Conservation (phyloP, 2,329 filamentous ascomycete genomes). For the Aspergillus sp. region DNA sequence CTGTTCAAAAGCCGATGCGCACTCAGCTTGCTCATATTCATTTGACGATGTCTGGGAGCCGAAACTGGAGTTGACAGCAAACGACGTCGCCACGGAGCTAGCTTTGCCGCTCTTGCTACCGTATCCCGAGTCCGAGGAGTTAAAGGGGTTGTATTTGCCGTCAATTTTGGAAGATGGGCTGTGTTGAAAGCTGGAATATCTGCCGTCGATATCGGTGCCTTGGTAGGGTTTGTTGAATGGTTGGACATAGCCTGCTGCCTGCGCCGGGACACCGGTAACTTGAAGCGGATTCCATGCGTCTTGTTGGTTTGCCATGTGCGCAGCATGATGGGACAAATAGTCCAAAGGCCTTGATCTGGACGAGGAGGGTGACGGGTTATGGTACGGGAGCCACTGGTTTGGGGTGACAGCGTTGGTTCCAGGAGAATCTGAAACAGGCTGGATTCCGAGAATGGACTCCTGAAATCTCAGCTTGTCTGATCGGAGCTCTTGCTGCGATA, state of each 20-base stretch:
- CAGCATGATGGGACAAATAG: constrained; percentile 12
- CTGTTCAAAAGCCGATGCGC: constrained; percentile 12
- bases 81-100: constrained; percentile 20
- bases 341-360: constrained; percentile 12
- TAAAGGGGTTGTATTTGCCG: constrained; percentile 21
- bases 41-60: constrained; percentile 17
- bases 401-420: constrained; percentile 12
- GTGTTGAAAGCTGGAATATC: constrained; percentile 17
- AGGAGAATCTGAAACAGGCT: constrained; percentile 15
- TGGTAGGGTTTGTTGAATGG: constrained; percentile 11
- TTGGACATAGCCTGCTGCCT: too few species aligned
- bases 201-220: constrained; percentile 13
- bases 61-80: constrained; percentile 17
- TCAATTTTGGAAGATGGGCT: constrained; percentile 23
- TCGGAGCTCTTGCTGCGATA: too few species aligned
- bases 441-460: constrained; percentile 17
- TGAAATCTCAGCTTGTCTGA: constrained; percentile 7
- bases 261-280: too few species aligned
- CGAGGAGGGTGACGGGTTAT: constrained; percentile 6
- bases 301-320: constrained; percentile 13
- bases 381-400: constrained; percentile 11
- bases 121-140: constrained; percentile 29
- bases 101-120: constrained; percentile 21
- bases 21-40: constrained; percentile 14
- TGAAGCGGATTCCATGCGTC: constrained; percentile 27